phyloP scores from a whole-genome alignment of 805 yeast genomes.

The Scheffersomyces spartinae region DNA sequence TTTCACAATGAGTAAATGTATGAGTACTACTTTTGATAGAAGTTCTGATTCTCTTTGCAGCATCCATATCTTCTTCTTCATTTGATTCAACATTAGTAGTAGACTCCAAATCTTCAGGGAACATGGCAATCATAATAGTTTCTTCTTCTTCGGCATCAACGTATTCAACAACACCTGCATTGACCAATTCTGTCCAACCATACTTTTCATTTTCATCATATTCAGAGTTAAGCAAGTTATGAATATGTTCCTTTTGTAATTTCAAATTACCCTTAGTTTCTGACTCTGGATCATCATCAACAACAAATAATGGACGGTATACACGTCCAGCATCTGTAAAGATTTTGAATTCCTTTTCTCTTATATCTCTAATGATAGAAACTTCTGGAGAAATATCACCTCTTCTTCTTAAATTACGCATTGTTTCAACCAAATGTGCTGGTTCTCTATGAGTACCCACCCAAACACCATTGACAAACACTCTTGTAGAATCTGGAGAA shows the following conservation, averaged over 20 bases:
- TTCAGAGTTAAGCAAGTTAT: constrained; percentile 50
- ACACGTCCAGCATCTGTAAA: constrained; percentile 99
- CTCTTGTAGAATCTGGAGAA: constrained; percentile 83
- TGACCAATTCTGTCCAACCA: constrained; percentile 79
- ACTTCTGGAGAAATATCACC: constrained; percentile 96
- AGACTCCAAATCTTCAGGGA: constrained; percentile 89
- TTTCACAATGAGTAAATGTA: constrained; percentile 97
- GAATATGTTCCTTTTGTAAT: constrained; percentile 75
- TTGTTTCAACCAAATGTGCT: constrained; percentile 78
- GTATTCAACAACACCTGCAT: constrained; percentile 86
- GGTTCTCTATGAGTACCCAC: constrained; percentile 98
- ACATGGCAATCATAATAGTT: constrained; percentile 97
- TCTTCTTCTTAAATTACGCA: constrained; percentile 83
- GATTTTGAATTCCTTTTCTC: constrained; percentile 92
- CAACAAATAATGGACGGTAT: constrained; percentile 90
- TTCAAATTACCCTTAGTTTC: constrained; percentile 66
- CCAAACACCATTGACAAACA: constrained; percentile 98
- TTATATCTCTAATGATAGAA: constrained; percentile 89
- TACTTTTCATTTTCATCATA: constrained; percentile 39
- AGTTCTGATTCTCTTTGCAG: constrained; percentile 81
- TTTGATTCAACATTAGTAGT: constrained; percentile 34
- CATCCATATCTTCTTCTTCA: constrained; percentile 41
- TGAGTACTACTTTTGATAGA: constrained; percentile 40
- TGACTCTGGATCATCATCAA: constrained; percentile 69
- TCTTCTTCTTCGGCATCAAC: constrained; percentile 99